phyloP scores from a whole-genome alignment of 352 stramenopile genomes.

The Paralagenidium karlingii region DNA sequence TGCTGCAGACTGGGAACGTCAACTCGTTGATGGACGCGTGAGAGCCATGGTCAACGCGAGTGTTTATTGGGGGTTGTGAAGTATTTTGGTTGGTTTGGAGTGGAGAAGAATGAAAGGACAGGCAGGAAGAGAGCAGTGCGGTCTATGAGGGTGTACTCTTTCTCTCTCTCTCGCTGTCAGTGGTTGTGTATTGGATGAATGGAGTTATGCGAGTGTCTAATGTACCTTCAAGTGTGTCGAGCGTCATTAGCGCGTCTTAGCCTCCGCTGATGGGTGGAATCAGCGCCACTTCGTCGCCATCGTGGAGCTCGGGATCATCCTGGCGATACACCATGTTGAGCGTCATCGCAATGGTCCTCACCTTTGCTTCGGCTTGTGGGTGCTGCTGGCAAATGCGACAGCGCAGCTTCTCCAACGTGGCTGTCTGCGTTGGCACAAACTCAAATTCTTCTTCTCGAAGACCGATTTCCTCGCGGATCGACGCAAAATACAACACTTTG shows the following conservation, averaged over 20 bases:
- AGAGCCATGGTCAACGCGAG: no score
- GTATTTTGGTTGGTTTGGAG: no score
- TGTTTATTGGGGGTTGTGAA: no score
- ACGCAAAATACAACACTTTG: slow-evolving; percentile 77
- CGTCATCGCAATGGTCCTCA: slow-evolving; percentile 49
- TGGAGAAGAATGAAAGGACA: no score
- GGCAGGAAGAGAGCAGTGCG: no score
- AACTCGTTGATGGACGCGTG: no score
- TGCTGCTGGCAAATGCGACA: slow-evolving; percentile 29
- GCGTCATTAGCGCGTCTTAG: no score
- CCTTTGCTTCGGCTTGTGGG: slow-evolving; percentile 22
- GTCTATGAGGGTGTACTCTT: no score
- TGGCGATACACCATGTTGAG: slow-evolving; percentile 62
- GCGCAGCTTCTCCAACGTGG: slow-evolving; percentile 30
- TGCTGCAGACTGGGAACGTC: slow-evolving; percentile 33
- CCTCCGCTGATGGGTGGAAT: slow-evolving; percentile 78
- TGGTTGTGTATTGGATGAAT: no score
- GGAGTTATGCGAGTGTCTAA: no score
- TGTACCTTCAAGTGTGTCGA: no score
- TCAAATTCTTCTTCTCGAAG: slow-evolving; percentile 46
- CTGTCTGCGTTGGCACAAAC: slow-evolving; percentile 5
- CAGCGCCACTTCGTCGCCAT: slow-evolving; percentile 70
- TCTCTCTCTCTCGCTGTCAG: no score
- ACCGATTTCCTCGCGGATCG: slow-evolving; percentile 52
- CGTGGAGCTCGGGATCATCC: slow-evolving; percentile 23